Conservation (phyloP, 257 asterid species). For the Solanum pimpinellifolium region DNA sequence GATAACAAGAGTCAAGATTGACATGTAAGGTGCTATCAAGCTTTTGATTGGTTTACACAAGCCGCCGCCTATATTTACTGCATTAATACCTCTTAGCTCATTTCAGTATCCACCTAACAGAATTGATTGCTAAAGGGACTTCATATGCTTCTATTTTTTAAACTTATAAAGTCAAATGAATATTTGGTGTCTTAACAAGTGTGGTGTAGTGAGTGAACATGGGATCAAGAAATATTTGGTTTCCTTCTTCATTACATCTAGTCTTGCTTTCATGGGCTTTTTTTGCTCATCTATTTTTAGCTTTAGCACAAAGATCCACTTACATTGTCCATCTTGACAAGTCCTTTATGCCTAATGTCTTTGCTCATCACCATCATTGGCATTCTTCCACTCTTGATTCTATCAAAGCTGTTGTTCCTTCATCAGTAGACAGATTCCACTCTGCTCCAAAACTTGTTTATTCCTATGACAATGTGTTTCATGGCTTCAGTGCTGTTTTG, state of each 20-base stretch:
- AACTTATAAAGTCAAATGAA: background rate
- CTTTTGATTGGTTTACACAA: background rate
- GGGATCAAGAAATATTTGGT: background rate
- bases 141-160: background rate
- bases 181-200: background rate
- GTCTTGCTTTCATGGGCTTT: background rate
- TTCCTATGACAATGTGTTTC: background rate
- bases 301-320: background rate
- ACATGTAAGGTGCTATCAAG: background rate
- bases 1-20: background rate
- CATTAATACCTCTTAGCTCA: background rate
- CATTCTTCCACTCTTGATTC: background rate
- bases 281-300: background rate
- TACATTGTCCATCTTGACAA: background rate
- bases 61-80: background rate
- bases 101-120: background rate
- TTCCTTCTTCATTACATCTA: background rate
- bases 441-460: background rate
- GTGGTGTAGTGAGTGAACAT: background rate
- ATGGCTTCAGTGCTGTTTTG: background rate
- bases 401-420: background rate
- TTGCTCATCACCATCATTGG: background rate
- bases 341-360: background rate
- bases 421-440: background rate
- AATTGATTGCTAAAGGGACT: background rate